These are phyloP conservation scores for Trypanosoma cruzi DNA, from an alignment of 208 protist genomes.

Conservation along the genomic window DNA sequence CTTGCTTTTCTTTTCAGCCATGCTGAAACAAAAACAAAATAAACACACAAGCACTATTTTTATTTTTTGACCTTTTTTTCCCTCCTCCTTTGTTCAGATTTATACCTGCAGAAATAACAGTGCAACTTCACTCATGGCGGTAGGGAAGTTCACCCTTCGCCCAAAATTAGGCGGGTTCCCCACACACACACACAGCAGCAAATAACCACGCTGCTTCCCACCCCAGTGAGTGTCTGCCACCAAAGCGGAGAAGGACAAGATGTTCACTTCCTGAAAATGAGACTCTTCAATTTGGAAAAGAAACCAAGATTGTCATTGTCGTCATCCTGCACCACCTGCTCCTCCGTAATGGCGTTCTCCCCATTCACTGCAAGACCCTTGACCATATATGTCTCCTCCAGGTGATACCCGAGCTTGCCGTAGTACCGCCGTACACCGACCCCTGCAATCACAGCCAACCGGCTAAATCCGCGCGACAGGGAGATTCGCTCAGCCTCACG, in stretches of 20 bases:
- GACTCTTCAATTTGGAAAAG: conserved; percentile 56
- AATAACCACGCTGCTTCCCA: too few relatives aligned
- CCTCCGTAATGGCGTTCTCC: conserved; percentile 62
- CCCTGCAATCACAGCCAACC: conserved; percentile 97
- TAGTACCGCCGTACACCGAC: conserved; percentile 99
- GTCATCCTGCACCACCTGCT: conserved; percentile 75
- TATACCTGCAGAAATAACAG: too few relatives aligned
- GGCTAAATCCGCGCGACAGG: conserved; percentile 81
- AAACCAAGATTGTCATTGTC: conserved; percentile 77
- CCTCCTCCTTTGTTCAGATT: not conserved
- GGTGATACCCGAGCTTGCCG: conserved; percentile 96
- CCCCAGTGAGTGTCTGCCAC: too few relatives aligned
- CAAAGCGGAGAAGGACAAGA: not conserved
- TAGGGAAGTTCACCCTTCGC: too few relatives aligned
- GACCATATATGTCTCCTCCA: conserved; percentile 90
- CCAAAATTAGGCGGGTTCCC: too few relatives aligned
- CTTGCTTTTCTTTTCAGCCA: too few relatives aligned
- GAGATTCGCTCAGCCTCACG: conserved; percentile 97
- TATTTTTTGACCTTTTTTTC: not conserved
- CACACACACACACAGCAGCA: not conserved
- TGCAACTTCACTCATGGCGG: too few relatives aligned
- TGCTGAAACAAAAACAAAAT: too few relatives aligned
- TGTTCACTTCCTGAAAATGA: conserved; percentile 39
- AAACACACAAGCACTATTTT: not conserved
- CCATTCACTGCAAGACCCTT: conserved; percentile 52